Percentiles rank a stretch among this genome's conserved stretches.
Conservation (phyloP, 2,329 filamentous ascomycete genomes). For the Ilyonectria sp. region DNA sequence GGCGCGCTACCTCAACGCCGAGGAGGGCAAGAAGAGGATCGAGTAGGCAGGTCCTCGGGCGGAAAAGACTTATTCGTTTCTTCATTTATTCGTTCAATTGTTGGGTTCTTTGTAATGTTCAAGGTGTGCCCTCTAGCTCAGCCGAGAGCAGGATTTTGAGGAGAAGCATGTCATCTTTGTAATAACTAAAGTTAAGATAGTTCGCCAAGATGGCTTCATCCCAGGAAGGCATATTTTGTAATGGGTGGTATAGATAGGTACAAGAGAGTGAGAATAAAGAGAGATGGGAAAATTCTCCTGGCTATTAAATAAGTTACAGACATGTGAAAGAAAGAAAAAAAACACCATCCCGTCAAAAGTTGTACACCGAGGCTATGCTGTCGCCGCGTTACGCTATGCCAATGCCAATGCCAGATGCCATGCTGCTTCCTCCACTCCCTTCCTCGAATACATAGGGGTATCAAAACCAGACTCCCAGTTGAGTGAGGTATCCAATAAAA, state of each 20-base stretch:
- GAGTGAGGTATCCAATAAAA: constrained; percentile 29
- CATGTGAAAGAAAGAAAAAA: constrained; percentile 15
- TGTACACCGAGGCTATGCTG: constrained; percentile 44
- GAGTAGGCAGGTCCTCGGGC: constrained; percentile 69
- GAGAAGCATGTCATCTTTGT: constrained; percentile 34
- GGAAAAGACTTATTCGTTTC: constrained; percentile 17
- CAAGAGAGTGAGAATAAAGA: constrained; percentile 19
- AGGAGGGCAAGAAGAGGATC: constrained; percentile 99
- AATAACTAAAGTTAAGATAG: constrained; percentile 35
- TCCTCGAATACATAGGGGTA: constrained; percentile 42
- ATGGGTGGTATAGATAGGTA: constrained; percentile 31
- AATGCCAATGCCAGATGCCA: constrained; percentile 24
- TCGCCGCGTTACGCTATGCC: constrained; percentile 26
- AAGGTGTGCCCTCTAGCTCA: constrained; percentile 18
- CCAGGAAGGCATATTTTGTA: constrained; percentile 30
- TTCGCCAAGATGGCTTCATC: constrained; percentile 30
- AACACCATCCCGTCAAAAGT: constrained; percentile 33
- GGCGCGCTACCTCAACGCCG: constrained; percentile 84
- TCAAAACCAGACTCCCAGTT: constrained; percentile 41
- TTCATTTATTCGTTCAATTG: constrained; percentile 24
- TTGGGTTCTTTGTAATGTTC: constrained; percentile 26
- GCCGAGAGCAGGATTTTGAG: constrained; percentile 11
- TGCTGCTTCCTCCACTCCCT: constrained; percentile 6
- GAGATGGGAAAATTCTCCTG: constrained; percentile 16
- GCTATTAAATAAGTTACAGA: constrained; percentile 36